These are phyloP conservation scores for Chlorella sp. DNA, from an alignment of 139 green algal species.

Conservation along the genomic window DNA sequence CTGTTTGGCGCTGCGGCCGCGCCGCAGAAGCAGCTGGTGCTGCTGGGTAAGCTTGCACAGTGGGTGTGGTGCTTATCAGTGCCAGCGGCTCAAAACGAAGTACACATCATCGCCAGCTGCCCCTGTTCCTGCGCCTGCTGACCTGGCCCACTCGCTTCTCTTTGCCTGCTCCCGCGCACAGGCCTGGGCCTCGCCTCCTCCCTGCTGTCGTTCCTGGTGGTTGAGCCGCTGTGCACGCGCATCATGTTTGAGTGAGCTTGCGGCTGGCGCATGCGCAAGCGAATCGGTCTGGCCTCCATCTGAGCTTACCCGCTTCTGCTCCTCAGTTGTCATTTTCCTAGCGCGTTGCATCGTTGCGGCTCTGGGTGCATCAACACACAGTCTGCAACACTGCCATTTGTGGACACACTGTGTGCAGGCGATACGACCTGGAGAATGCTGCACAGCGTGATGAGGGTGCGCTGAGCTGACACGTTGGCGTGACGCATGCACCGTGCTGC, in stretches of 20 bases:
- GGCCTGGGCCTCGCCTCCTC: conserved; percentile 47
- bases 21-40: conserved; percentile 20
- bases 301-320: no score
- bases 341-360: no score
- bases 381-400: no score
- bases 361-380: no score
- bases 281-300: no score
- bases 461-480: background rate
- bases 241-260: conserved; percentile 68
- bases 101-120: no score
- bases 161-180: background rate
- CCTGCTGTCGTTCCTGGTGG: conserved; percentile 60
- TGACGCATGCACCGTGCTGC: background rate
- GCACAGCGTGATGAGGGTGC: conserved; percentile 49
- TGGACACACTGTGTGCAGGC: background rate
- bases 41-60: conserved; percentile 6
- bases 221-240: conserved; percentile 65
- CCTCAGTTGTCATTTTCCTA: no score
- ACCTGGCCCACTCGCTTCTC: background rate
- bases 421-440: conserved; percentile 73
- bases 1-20: background rate
- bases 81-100: no score
- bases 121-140: no score
- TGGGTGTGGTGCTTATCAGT: no score
- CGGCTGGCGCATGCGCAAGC: no score